Percentiles rank a stretch among this genome's conserved stretches.
Evolutionary conservation across 1,284 basidiomycete species (phyloP).

Genomic region (Tilletia setariae): DNA sequence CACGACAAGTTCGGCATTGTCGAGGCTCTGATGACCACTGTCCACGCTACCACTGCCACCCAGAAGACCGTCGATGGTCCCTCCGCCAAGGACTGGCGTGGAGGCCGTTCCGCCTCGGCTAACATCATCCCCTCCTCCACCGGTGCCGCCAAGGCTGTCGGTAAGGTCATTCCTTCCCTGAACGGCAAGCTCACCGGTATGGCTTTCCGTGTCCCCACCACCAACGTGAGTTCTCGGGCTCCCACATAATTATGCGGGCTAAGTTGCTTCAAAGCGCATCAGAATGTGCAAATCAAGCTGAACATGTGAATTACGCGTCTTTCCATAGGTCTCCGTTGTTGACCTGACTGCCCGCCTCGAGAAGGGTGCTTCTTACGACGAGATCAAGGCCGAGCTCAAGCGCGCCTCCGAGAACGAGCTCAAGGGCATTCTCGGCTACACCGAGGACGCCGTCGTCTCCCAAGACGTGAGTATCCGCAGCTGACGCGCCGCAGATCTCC

Average conservation of each 20-base stretch:
- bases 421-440: conserved; percentile 88
- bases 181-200: conserved; percentile 96
- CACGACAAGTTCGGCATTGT: conserved; percentile 68
- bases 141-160: conserved; percentile 95
- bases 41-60: conserved; percentile 79
- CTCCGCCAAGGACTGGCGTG: conserved; percentile 63
- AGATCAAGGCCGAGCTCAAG: conserved; percentile 86
- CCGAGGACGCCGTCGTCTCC: conserved; percentile 89
- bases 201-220: conserved; percentile 94
- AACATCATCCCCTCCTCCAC: conserved; percentile 99
- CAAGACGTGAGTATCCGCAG: conserved; percentile 34
- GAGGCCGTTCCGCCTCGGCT: conserved; percentile 90
- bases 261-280: no score
- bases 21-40: conserved; percentile 88
- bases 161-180: conserved; percentile 94
- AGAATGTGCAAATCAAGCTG: no score
- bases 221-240: conserved; percentile 75
- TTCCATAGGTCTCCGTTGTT: conserved; percentile 64
- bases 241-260: no score
- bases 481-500: neutral
- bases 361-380: conserved; percentile 75
- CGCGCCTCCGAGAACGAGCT: conserved; percentile 69
- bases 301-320: neutral
- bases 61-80: conserved; percentile 99
- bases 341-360: conserved; percentile 92